phyloP scores from a whole-genome alignment of 116 monocot species.

The Iris pallida region DNA sequence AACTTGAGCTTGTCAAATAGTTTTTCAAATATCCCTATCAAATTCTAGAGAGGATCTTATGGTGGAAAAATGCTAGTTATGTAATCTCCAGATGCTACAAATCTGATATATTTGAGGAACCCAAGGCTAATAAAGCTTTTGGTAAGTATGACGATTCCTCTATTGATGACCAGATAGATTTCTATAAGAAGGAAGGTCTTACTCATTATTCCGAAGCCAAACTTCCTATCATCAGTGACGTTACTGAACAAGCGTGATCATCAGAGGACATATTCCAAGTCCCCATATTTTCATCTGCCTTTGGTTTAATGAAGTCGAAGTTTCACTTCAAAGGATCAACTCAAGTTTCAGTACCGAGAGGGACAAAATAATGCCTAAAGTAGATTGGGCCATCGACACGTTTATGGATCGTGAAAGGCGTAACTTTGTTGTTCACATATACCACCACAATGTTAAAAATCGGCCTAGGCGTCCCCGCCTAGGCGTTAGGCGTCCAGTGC shows the following conservation, averaged over 20 bases:
- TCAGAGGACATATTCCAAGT: conserved; percentile 81
- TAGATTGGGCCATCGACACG: conserved; percentile 72
- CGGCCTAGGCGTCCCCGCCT: too few species aligned
- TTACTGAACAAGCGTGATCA: conserved; percentile 94
- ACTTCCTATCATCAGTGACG: conserved; percentile 91
- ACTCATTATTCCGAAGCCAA: conserved; percentile 72
- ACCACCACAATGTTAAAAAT: too few species aligned
- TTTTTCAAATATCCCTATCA: conserved; percentile 83
- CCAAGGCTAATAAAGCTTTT: conserved; percentile 89
- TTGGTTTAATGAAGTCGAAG: conserved; percentile 99
- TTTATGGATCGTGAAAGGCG: conserved; percentile 94
- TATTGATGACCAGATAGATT: conserved; percentile 79
- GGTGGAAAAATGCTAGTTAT: conserved; percentile 70
- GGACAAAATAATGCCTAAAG: conserved; percentile 70
- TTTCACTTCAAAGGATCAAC: conserved; percentile 84
- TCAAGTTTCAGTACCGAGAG: conserved; percentile 80
- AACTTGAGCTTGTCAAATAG: conserved; percentile 86
- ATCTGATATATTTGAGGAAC: conserved; percentile 93
- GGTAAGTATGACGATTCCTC: conserved; percentile 87
- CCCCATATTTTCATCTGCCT: conserved; percentile 90
- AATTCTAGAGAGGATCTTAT: conserved; percentile 82
- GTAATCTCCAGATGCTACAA: conserved; percentile 90
- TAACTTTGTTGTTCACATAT: conserved; percentile 95
- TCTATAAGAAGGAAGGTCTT: conserved; percentile 76
- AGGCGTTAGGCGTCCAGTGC: too few species aligned